phyloP scores from a whole-genome alignment of 208 protist species.

The Kentomonas sorsogonicus region DNA sequence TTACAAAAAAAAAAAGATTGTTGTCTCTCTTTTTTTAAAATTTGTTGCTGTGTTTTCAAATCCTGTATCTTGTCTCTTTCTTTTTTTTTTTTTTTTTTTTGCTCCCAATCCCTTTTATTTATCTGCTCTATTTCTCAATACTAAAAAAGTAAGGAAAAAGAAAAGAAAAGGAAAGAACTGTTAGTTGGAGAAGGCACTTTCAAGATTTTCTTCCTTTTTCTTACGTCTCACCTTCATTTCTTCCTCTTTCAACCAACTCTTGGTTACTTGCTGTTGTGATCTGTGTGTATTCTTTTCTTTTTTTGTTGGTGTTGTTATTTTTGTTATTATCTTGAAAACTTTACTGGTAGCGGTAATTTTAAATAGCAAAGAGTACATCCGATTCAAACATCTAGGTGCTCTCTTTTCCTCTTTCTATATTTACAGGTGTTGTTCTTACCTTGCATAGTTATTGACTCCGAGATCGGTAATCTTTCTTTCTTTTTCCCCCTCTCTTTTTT shows the following conservation, averaged over 20 bases:
- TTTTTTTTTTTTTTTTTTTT: slow-evolving; percentile 15
- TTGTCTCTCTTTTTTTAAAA: slow-evolving; percentile 4
- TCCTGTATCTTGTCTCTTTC: slow-evolving; percentile 7
- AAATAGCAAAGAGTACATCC: no score
- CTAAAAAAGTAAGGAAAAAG: no score
- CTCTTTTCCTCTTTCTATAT: background rate
- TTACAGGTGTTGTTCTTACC: background rate
- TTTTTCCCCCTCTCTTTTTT: no score
- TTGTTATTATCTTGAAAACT: slow-evolving; percentile 8
- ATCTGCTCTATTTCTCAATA: background rate
- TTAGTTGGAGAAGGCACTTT: no score
- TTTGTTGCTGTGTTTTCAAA: slow-evolving; percentile 2
- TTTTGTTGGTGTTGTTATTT: slow-evolving; percentile 8
- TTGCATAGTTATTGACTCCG: background rate
- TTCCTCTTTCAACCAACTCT: no score
- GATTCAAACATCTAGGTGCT: background rate
- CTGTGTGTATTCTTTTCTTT: slow-evolving; percentile 11
- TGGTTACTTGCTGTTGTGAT: slow-evolving; percentile 4
- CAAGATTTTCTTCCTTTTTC: background rate
- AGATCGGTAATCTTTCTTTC: background rate
- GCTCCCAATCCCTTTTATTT: slow-evolving; percentile 2
- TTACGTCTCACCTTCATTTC: background rate
- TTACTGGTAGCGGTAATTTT: no score
- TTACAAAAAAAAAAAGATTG: slow-evolving; percentile 3
- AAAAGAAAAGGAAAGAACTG: no score